Evolutionary conservation across 1,284 basidiomycete species (phyloP), one percentile per base, ranked within the genome.

Genomic region (Amylostereum chailletii): DNA sequence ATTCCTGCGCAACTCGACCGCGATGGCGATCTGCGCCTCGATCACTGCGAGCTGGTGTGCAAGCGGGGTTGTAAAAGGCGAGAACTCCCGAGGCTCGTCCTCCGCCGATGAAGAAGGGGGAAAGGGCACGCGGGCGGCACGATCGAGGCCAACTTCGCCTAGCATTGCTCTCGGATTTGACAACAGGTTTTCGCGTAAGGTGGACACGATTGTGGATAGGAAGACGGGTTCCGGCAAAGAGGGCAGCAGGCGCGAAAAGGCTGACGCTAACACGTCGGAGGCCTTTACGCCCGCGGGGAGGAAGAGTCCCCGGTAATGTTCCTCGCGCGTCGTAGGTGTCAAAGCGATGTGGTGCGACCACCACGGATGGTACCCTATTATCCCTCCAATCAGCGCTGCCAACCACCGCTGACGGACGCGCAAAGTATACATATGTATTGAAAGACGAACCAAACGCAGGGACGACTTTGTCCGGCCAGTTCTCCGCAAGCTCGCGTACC

Each of bases 71-170:
- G 71, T 73, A 62, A 91, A 88, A 2, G 77, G 77, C 2, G 86
- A 83, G 42, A 89, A 65, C 55, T 70, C 64, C 31, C 77, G 72
- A 2, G 70, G 70, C 45, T 56, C 55, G 4, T 53, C 56, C 48
- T 62, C 62, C 1, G 61, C 58, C 19, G 34, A 64, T 11, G 67
- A 65, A 27, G 66, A 66, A 36, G 68, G 72, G 47, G 79, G 66
- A 52, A 75, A 72, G 0, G 88, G 82, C 11, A 93, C 71, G 34
- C 83, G 79, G 55, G 84, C 86, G 6, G 71, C 71, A 39, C 83
- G 79, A 64, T 93, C 90, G 42, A 93, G 64, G 2, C 90, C 90
- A 5, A 93, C 83, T 69, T 93, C 90, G 40, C 90, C 90, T 3
- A 93, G 67, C 77, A 92, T 83, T 19, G 87, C 82, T 30, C 66